These are phyloP conservation scores for Phytophthora tentaculata DNA, from an alignment of 352 stramenopile genomes.

Conservation along the genomic window DNA sequence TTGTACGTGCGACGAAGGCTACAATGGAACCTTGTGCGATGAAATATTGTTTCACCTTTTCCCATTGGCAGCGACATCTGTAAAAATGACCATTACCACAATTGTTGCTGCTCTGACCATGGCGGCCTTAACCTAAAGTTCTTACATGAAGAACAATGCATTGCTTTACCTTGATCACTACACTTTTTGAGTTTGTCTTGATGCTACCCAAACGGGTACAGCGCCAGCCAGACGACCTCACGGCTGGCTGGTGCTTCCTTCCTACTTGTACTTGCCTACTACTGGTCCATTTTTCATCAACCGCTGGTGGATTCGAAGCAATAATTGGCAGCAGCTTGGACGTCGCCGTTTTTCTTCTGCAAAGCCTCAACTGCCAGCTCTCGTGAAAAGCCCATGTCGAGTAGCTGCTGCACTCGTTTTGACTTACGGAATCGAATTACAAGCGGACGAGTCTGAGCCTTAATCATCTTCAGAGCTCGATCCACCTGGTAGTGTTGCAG, in stretches of 20 bases:
- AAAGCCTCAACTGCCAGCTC: conserved; percentile 62
- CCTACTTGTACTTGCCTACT: conserved; percentile 17
- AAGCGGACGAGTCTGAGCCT: conserved; percentile 76
- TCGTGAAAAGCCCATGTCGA: conserved; percentile 77
- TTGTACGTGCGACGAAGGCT: no score
- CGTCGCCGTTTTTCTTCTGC: conserved; percentile 55
- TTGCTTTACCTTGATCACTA: no score
- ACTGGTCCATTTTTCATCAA: background rate
- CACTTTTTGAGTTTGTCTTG: background rate
- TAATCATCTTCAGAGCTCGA: conserved; percentile 86
- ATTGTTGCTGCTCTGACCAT: no score
- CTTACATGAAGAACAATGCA: no score
- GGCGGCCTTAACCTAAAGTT: no score
- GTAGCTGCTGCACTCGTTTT: conserved; percentile 62
- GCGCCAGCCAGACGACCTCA: no score
- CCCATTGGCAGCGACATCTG: no score
- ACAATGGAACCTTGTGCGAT: no score
- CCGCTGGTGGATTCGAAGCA: conserved; percentile 58
- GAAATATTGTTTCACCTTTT: no score
- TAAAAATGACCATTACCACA: no score
- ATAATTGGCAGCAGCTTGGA: conserved; percentile 69
- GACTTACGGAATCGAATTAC: conserved; percentile 82
- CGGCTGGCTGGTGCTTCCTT: conserved; percentile 10
- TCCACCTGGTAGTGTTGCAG: conserved; percentile 86
- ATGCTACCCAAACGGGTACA: background rate